Evolutionary conservation across 2,329 filamentous ascomycete species (phyloP).

Genomic region (Microdochium nivale): DNA sequence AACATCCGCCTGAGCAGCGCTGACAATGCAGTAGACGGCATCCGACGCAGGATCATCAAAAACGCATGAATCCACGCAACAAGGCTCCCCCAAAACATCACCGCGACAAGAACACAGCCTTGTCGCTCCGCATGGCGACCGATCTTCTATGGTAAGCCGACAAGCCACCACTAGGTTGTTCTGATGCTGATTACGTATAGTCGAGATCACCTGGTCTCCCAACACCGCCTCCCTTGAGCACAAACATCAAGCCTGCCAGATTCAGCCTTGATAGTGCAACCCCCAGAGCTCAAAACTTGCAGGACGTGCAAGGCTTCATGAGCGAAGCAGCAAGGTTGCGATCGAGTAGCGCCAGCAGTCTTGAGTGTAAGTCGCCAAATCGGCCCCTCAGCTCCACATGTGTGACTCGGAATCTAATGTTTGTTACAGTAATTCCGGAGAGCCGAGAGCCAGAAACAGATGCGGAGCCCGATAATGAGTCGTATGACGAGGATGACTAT

Average conservation of each 20-base stretch:
- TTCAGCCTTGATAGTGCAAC: constrained; percentile 66
- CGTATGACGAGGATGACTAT: constrained; percentile 42
- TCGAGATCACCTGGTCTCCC: constrained; percentile 32
- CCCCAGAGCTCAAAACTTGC: constrained; percentile 72
- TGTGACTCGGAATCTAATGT: constrained; percentile 14
- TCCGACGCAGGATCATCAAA: constrained; percentile 24
- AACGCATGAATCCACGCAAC: neutral
- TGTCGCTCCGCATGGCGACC: neutral
- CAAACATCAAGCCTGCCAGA: constrained; percentile 56
- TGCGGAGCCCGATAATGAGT: constrained; percentile 44
- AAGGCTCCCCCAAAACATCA: constrained; percentile 24
- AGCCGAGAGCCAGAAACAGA: constrained; percentile 39
- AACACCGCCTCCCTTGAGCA: constrained; percentile 65
- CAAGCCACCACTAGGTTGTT: constrained; percentile 24
- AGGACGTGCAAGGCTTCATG: constrained; percentile 56
- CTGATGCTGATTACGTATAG: constrained; percentile 7
- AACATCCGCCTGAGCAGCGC: neutral
- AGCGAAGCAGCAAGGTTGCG: constrained; percentile 45
- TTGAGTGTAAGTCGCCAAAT: constrained; percentile 56
- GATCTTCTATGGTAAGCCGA: constrained; percentile 12
- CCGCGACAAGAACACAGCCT: constrained; percentile 23
- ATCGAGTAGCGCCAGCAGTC: constrained; percentile 62
- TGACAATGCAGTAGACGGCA: constrained; percentile 26
- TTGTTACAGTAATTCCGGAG: constrained; percentile 39
- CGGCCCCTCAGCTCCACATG: neutral